A percentile compares a stretch with the other conserved stretches of the same genome.
Conservation (phyloP, 2,329 filamentous ascomycete species). For the Fusarium hostae region DNA sequence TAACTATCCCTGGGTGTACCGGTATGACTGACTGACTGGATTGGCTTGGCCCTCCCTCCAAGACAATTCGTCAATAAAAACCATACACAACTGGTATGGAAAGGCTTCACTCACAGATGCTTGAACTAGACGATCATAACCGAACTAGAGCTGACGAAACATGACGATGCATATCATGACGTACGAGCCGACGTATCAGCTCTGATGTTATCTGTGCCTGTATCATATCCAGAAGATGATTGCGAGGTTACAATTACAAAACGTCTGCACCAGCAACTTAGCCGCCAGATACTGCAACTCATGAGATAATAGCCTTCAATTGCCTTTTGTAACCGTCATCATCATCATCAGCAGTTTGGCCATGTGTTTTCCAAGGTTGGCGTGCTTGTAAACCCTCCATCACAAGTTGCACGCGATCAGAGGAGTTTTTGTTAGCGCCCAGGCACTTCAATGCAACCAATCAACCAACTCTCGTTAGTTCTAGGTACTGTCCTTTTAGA, state of each 20-base stretch:
- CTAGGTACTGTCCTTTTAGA: constrained; percentile 3
- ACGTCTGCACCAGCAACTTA: neutral
- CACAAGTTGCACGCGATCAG: constrained; percentile 29
- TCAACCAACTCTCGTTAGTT: constrained; percentile 2
- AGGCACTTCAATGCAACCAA: constrained; percentile 11
- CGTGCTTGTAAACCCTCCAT: constrained; percentile 16
- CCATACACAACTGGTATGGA: constrained; percentile 6
- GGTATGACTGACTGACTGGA: neutral
- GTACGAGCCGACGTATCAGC: constrained; percentile 36
- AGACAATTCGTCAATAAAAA: neutral
- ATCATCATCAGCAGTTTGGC: constrained; percentile 23
- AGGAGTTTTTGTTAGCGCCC: constrained; percentile 34
- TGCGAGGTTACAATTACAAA: neutral
- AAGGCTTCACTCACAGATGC: neutral
- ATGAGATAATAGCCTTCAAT: neutral
- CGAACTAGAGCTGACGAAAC: constrained; percentile 37
- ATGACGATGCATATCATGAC: constrained; percentile 39
- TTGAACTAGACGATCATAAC: constrained; percentile 35
- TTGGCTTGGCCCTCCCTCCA: constrained; percentile 10
- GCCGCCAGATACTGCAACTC: neutral
- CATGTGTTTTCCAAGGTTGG: constrained; percentile 7
- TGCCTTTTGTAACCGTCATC: constrained; percentile 11
- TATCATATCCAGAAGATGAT: neutral
- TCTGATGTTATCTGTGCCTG: constrained; percentile 19
- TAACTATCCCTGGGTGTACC: neutral